These are phyloP conservation scores for Neurospora cerealis DNA, from an alignment of 495 filamentous ascomycete genomes.

Conservation along the genomic window DNA sequence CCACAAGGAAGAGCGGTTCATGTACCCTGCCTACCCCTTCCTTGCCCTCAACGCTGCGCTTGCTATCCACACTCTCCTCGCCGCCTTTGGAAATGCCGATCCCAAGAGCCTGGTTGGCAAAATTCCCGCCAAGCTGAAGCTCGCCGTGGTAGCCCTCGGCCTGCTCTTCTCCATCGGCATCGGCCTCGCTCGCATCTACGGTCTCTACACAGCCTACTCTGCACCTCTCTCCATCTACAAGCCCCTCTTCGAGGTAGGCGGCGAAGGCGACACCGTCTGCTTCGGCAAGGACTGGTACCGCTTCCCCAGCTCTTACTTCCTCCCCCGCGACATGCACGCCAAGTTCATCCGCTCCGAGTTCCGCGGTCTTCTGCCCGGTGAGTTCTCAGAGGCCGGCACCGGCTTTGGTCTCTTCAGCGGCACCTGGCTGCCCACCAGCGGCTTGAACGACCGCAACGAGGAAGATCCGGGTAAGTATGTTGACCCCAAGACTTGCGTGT, in stretches of 20 bases:
- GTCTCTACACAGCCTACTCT: slow-evolving; percentile 74
- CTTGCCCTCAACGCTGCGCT: slow-evolving; percentile 89
- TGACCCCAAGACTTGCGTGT: slow-evolving; percentile 63
- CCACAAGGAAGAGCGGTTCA: slow-evolving; percentile 98
- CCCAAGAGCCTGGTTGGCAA: slow-evolving; percentile 52
- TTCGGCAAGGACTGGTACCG: slow-evolving; percentile 98
- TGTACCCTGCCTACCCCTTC: slow-evolving; percentile 93
- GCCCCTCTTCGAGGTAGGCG: slow-evolving; percentile 37
- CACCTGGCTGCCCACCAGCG: slow-evolving; percentile 67
- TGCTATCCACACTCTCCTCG: slow-evolving; percentile 65
- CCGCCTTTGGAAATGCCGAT: slow-evolving; percentile 59
- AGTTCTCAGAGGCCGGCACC: slow-evolving; percentile 63
- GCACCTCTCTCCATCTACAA: slow-evolving; percentile 73
- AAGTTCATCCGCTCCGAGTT: slow-evolving; percentile 90
- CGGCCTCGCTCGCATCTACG: slow-evolving; percentile 63
- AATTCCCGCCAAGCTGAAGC: slow-evolving; percentile 60
- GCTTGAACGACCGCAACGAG: slow-evolving; percentile 88
- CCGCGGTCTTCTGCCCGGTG: slow-evolving; percentile 77
- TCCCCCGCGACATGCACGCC: slow-evolving; percentile 67
- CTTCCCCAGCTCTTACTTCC: slow-evolving; percentile 86
- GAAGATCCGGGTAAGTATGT: slow-evolving; percentile 86
- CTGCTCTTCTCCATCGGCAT: slow-evolving; percentile 50
- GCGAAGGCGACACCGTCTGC: slow-evolving; percentile 63
- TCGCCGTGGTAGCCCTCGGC: slow-evolving; percentile 43
- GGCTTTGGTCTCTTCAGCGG: slow-evolving; percentile 58